Evolutionary conservation across 73 alveolate genomes (phyloP).

Genomic region (Symbiodinium natans): DNA sequence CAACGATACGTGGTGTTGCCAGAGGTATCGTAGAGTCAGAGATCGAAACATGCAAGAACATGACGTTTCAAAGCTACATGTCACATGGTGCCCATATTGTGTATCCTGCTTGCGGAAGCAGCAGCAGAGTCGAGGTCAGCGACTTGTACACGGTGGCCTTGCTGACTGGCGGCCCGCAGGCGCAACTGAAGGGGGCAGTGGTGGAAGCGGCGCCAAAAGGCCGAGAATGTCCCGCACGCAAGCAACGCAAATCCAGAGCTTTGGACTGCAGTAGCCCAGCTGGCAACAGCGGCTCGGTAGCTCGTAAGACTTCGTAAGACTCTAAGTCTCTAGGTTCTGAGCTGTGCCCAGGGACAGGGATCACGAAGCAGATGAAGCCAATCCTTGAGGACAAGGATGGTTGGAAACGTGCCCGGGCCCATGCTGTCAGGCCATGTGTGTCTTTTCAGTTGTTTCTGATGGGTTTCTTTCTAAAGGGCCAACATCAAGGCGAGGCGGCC

Average conservation of each 20-base stretch:
- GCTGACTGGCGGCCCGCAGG: slow-evolving; percentile 83
- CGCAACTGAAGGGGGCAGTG: background rate
- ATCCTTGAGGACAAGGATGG: slow-evolving; percentile 65
- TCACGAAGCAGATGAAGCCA: background rate
- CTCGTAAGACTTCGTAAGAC: background rate
- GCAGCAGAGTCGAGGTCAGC: background rate
- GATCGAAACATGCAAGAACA: no score
- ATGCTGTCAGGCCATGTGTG: background rate
- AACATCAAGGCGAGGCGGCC: no score
- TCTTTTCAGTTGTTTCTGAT: no score
- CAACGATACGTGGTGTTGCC: no score
- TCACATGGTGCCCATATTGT: no score
- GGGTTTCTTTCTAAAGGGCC: no score
- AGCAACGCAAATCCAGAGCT: background rate
- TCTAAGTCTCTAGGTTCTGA: background rate
- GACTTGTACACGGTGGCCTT: slow-evolving; percentile 70
- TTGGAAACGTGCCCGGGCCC: slow-evolving; percentile 41
- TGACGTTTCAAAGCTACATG: no score
- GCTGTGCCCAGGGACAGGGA: background rate
- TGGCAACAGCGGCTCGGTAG: background rate
- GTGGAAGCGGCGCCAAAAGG: background rate
- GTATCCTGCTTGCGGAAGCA: no score
- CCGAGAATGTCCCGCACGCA: background rate
- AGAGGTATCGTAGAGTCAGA: no score
- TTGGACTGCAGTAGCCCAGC: background rate